Evolutionary conservation across 306 rosid species (phyloP), one percentile per base, ranked within the genome.

Genomic region (Rosa rugosa): DNA sequence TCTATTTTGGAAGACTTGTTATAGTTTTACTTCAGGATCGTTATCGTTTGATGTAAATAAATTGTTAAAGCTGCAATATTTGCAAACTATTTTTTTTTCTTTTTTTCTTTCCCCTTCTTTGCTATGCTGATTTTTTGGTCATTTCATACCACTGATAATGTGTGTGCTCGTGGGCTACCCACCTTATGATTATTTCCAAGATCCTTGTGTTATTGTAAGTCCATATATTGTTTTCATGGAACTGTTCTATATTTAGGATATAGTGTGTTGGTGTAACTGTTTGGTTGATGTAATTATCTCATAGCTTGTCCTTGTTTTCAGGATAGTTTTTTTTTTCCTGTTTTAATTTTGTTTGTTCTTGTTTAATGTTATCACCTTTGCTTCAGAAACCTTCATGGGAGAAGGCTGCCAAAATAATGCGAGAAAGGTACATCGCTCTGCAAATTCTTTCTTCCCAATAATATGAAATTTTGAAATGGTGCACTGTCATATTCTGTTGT

Each of bases 381-480:
- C 72, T 80, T 73, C 92, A 95, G 99, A 95, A 91, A 92, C 97
- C 97, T 73, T 89, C 99, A 69, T 95, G 99, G 99, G 99, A 95
- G 86, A 95, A 90, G 88, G 86, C 96, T 4, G 94, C 97, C 78
- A 91, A 86, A 82, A 80, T 80, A 75, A 88, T 90, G 40, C 85
- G 86, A 89, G 97, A 95, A 80, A 95, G 98, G 99, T 95, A 79
- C 75, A 72, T 63, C 76, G 71, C 71, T 75, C 76, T 75, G 69
- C 57, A 53, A 44, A 72, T 34, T 82, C 73, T 85, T 71, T 49
- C 46, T 72, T 86, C 77, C 49, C 80, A 47, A 78, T 77, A 78
- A 50, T 72, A 76, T 80, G 73, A 57, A 31, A 78, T 41, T 78
- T 59, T 25, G 46, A 13, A 16, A 5, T 66, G 41, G 25, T 10